Percentiles rank a stretch among this genome's conserved stretches.
Evolutionary conservation across 2,329 filamentous ascomycete genomes (phyloP).

Genomic region (Fusarium fujikuroi): DNA sequence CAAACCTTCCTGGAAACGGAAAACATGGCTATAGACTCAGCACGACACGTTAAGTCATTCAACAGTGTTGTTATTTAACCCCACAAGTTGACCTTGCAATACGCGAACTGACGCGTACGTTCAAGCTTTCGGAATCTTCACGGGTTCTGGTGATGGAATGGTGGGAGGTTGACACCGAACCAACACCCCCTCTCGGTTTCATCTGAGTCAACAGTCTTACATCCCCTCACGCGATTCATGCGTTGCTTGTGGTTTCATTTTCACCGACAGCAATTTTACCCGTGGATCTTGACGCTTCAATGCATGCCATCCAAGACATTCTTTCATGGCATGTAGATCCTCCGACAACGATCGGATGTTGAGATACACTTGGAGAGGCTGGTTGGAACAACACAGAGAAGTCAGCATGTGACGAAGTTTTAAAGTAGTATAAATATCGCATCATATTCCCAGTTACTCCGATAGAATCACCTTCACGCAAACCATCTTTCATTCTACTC

Average conservation of each 20-base stretch:
- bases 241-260: background rate
- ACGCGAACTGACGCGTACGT: fast-evolving
- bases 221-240: background rate
- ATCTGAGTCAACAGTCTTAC: background rate
- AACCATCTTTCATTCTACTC: background rate
- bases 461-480: fast-evolving
- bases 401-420: background rate
- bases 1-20: fast-evolving
- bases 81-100: fast-evolving
- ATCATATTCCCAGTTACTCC: background rate
- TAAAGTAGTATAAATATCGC: background rate
- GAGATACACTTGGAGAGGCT: background rate
- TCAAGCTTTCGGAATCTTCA: fast-evolving
- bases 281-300: background rate
- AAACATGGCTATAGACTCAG: background rate
- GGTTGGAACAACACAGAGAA: no score
- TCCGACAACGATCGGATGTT: background rate
- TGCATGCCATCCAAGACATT: background rate
- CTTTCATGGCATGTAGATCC: background rate
- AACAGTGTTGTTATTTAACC: fast-evolving
- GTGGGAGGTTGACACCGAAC: background rate
- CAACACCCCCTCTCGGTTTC: background rate
- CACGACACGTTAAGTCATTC: fast-evolving
- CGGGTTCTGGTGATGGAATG: background rate
- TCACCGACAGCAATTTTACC: background rate